Evolutionary conservation across 83 land plant genomes (phyloP), one percentile per base, ranked within the genome.

Genomic region (Picea abies): DNA sequence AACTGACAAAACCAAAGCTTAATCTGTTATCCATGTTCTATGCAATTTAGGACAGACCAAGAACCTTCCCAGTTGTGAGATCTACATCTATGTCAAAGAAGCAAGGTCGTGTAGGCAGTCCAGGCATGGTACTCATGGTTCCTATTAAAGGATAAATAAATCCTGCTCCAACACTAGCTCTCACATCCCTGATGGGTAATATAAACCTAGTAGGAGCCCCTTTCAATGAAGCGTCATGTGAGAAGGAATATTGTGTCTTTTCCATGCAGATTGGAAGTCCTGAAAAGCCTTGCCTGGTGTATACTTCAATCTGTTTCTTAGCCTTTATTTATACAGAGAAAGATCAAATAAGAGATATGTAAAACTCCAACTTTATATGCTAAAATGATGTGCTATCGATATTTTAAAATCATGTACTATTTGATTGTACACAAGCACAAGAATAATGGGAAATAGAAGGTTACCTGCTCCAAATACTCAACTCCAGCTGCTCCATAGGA

Each of bases 81-180:
- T 97, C 97, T 25, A 97, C 16, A 80, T 97, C 99, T 63, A 97
- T 97, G 39, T 97, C 99, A 67, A 87, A 97, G 85, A 95, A 97
- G 90, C 97, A 95, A 65, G 99, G 99, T 25, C 99, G 89, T 15
- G 99, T 97, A 26, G 99, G 99, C 39, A 97, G 92, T 7, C 99
- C 99, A 63, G 99, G 98, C 99, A 97, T 97, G 37, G 99, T 97
- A 82, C 98, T 95, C 98, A 97, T 97, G 6, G 93, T 86, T 16
- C 99, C 99, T 49, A 97, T 90, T 49, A 97, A 65, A 8, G 99
- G 99, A 81, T 94, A 95, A 2, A 97, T 94, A 85, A 97, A 97
- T 19, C 99, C 99, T 20, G 99, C 98, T 41, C 99, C 99, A 71
- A 94, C 95, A 89, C 96, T 94, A 39, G 94, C 99, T 69, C 96